Evolutionary conservation across 2,329 filamentous ascomycete genomes (phyloP), one percentile per base, ranked within the genome.

Genomic region (Talaromyces sp.): DNA sequence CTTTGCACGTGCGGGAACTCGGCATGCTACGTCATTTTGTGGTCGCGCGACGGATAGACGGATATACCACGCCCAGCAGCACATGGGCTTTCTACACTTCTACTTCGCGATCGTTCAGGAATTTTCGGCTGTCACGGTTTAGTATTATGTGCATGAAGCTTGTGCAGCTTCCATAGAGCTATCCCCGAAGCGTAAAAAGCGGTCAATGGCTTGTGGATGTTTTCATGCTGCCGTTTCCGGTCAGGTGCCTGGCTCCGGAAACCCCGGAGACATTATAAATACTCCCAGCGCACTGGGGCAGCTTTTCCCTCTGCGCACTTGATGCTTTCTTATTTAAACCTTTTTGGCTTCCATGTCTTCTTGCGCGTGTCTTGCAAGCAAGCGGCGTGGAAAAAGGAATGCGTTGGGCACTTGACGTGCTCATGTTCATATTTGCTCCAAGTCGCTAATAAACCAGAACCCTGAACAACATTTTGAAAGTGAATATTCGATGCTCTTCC

Each of bases 21-120:
- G 36, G 51, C 33, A 42, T 15, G 17, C 17, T 61, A 61, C 59
- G 59, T 61, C 59, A 61, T 61, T 58, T 49, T 49, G 59, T 25
- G 54, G 44, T 27, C 19, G 19, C 54, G 5, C 11, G 25, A 30
- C 25, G 25, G 25, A 53, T 53, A 28, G 19, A 28, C 25, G 49
- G 49, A 30, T 47, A 10, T 47, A 27, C 19, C 25, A 52, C 22
- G 19, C 9, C 22, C 25, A 52, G 25, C 49, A 27, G 22, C 49
- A n/a, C 33, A 52, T 11, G 9, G 7, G 27, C 19, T 25, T 36
- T 15, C 13, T 13, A 36, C 11, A 13, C 33, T 15, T 47, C 11
- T 47, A 9, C 44, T 47, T 47, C 10, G 9, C 44, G 8, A 7
- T 47, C 3, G 44, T 22, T 47, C 44, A 47, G 44, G 19, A 4